Conservation (phyloP, 2,329 filamentous ascomycete genomes). For the Pyrenochaeta sp. region DNA sequence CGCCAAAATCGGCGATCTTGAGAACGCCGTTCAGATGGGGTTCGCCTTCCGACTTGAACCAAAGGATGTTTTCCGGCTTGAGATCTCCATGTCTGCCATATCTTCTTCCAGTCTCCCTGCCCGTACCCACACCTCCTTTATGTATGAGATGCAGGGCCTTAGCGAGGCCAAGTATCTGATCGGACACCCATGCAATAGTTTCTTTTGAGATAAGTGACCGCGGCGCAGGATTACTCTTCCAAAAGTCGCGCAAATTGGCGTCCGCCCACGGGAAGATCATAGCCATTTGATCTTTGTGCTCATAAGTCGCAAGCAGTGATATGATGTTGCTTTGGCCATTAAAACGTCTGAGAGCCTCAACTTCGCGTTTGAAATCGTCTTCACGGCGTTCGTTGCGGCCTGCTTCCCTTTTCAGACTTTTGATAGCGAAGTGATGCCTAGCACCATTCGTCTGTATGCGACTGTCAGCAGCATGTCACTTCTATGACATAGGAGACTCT, state of each 20-base stretch:
- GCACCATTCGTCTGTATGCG: neutral
- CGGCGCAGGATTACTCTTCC: conserved; percentile 4
- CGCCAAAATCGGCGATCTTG: conserved; percentile 44
- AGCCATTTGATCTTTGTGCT: conserved; percentile 1
- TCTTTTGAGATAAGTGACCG: no score
- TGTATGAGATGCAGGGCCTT: no score
- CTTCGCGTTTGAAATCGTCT: neutral
- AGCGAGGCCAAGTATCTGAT: no score
- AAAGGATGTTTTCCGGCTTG: conserved; percentile 20
- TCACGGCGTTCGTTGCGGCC: neutral
- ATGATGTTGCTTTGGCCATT: conserved; percentile 10
- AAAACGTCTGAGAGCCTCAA: conserved; percentile 2
- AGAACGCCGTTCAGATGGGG: conserved; percentile 13
- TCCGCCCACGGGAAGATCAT: conserved; percentile 20
- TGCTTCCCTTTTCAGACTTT: neutral
- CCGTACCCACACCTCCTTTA: no score
- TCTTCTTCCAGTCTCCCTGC: no score
- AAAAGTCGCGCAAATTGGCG: conserved; percentile 11
- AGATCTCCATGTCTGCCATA: conserved; percentile 19
- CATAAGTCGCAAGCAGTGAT: conserved; percentile 13
- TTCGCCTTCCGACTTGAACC: conserved; percentile 2
- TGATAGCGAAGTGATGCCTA: neutral
- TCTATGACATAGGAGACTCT: neutral
- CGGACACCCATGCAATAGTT: no score
- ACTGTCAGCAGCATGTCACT: neutral